These are phyloP conservation scores for Tolypocladium guangdongense DNA, from an alignment of 2,329 filamentous ascomycete genomes.

Conservation along the genomic window DNA sequence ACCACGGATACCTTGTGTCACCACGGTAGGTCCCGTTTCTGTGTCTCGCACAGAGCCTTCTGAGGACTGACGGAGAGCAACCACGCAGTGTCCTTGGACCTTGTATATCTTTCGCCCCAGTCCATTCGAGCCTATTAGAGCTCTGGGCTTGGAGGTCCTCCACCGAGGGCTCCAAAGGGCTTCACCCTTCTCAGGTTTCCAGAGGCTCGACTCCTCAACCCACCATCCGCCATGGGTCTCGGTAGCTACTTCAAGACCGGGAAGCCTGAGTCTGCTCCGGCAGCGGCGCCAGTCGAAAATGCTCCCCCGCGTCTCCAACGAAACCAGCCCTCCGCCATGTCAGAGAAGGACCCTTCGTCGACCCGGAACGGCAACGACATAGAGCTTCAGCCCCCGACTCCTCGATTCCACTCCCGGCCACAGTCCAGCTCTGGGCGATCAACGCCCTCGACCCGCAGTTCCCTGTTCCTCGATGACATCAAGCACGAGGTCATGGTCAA, in stretches of 20 bases:
- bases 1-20: too few relatives aligned
- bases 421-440: conserved; percentile 36
- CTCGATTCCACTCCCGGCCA: conserved; percentile 17
- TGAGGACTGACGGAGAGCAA: neutral
- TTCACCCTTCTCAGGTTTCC: neutral
- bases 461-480: conserved; percentile 56
- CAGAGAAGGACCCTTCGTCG: conserved; percentile 25
- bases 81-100: neutral
- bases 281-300: conserved; percentile 7
- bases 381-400: conserved; percentile 37
- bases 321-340: conserved; percentile 14
- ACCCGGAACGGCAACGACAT: conserved; percentile 26
- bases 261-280: conserved; percentile 6
- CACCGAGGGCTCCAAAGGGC: neutral
- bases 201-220: neutral
- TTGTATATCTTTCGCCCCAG: neutral
- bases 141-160: neutral
- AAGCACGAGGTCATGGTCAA: conserved; percentile 78
- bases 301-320: conserved; percentile 9
- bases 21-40: neutral
- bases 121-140: neutral
- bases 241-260: conserved; percentile 50
- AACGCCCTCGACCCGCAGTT: conserved; percentile 31
- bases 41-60: neutral
- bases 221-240: conserved; percentile 41